Conservation (phyloP, 768 basidiomycete genomes). For the Cystobasidium ongulense region DNA sequence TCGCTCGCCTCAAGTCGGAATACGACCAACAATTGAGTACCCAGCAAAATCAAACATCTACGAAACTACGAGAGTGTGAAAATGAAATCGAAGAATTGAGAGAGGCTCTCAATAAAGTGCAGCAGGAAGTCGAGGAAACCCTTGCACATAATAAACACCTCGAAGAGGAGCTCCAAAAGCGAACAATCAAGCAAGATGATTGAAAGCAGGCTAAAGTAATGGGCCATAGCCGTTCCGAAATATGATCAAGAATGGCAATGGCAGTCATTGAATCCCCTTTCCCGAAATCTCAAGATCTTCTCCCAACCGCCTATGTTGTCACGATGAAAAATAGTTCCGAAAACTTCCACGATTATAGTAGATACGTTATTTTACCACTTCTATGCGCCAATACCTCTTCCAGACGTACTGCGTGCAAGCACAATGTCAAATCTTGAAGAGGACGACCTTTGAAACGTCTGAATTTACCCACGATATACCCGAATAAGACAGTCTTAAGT, state of each 20-base stretch:
- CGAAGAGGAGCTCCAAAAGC: conserved; percentile 30
- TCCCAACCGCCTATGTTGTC: too few species aligned
- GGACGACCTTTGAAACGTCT: background rate
- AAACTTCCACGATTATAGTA: background rate
- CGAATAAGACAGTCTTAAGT: background rate
- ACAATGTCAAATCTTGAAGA: background rate
- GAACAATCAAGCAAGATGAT: background rate
- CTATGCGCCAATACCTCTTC: background rate
- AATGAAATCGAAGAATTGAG: conserved; percentile 69
- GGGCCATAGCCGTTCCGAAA: too few species aligned
- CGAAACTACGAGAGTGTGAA: conserved; percentile 69
- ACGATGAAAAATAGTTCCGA: background rate
- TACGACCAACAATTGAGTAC: conserved; percentile 62
- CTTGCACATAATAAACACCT: conserved; percentile 45
- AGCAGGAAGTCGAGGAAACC: conserved; percentile 68
- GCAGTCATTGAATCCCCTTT: too few species aligned
- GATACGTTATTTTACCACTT: background rate
- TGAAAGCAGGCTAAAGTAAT: too few species aligned
- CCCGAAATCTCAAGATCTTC: too few species aligned
- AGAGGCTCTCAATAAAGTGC: conserved; percentile 62
- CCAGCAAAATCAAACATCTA: conserved; percentile 66
- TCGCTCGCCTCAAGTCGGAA: conserved; percentile 67
- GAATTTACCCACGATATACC: background rate
- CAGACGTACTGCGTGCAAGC: background rate
- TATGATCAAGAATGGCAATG: too few species aligned